Conservation (phyloP, 2,329 filamentous ascomycete species). For the Penicillium psychrosexuale region DNA sequence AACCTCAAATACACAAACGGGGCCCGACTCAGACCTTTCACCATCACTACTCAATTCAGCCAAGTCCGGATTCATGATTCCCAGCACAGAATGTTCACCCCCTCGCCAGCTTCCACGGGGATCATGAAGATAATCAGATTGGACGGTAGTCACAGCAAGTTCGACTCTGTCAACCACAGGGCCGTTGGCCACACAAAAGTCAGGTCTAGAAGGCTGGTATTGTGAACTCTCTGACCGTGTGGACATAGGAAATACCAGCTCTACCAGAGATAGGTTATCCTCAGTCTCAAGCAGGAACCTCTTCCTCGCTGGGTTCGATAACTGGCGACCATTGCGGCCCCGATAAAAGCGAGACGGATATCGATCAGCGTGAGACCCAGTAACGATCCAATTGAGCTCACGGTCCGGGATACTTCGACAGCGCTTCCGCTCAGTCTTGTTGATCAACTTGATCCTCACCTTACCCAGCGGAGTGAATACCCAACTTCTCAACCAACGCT, state of each 20-base stretch:
- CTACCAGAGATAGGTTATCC: neutral
- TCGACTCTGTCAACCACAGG: neutral
- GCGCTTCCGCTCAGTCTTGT: neutral
- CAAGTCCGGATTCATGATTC: neutral
- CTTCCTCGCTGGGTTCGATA: neutral
- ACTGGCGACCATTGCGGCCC: neutral
- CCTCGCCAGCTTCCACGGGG: neutral
- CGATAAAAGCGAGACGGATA: neutral
- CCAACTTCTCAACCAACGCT: conserved; percentile 4
- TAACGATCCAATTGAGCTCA: neutral
- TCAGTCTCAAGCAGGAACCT: neutral
- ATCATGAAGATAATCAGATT: neutral
- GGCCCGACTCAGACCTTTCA: no score
- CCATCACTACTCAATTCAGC: neutral
- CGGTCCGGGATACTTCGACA: neutral
- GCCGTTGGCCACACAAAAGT: neutral
- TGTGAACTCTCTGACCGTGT: neutral
- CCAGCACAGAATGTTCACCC: neutral
- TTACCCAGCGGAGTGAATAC: neutral
- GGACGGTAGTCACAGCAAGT: neutral
- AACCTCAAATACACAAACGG: neutral
- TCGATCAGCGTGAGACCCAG: neutral
- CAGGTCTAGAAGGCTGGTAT: neutral
- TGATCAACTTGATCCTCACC: neutral
- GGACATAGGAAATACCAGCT: neutral